Conservation (phyloP, 2,329 filamentous ascomycete genomes). For the Ceratocystis ficicola region DNA sequence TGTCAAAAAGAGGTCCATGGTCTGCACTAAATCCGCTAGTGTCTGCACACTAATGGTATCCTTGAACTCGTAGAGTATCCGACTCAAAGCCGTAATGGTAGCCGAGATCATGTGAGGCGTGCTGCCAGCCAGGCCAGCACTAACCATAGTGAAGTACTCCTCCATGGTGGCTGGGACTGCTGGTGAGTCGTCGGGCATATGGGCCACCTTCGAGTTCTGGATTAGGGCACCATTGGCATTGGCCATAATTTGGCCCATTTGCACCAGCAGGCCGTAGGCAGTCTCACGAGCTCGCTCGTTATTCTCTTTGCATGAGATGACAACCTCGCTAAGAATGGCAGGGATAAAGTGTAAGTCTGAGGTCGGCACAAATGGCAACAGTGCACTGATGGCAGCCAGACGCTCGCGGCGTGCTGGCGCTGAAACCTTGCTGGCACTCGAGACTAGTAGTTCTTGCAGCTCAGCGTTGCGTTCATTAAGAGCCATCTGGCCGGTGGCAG, state of each 20-base stretch:
- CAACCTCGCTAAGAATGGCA: slow-evolving; percentile 79
- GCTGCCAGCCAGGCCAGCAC: slow-evolving; percentile 80
- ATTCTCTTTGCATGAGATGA: slow-evolving; percentile 93
- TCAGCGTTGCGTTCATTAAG: slow-evolving; percentile 63
- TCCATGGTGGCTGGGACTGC: slow-evolving; percentile 71
- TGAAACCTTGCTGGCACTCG: slow-evolving; percentile 71
- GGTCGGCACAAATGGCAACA: slow-evolving; percentile 66
- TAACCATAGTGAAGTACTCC: slow-evolving; percentile 97
- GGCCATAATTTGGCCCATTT: slow-evolving; percentile 72
- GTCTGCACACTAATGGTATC: slow-evolving; percentile 54
- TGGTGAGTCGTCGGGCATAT: slow-evolving; percentile 73
- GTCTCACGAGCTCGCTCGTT: slow-evolving; percentile 86
- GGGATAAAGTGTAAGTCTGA: slow-evolving; percentile 86
- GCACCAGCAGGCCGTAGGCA: slow-evolving; percentile 80
- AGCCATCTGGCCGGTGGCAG: slow-evolving; percentile 62
- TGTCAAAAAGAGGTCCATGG: slow-evolving; percentile 90
- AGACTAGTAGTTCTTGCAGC: slow-evolving; percentile 68
- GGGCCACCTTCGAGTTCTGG: slow-evolving; percentile 71
- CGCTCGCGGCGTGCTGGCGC: slow-evolving; percentile 78
- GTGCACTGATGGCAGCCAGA: slow-evolving; percentile 65
- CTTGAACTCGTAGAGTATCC: slow-evolving; percentile 89
- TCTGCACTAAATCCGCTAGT: slow-evolving; percentile 74
- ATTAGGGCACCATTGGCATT: slow-evolving; percentile 57
- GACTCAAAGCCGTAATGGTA: slow-evolving; percentile 84
- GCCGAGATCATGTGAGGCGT: slow-evolving; percentile 97